A percentile compares a stretch with the other conserved stretches of the same genome.
phyloP scores from a whole-genome alignment of 1,284 basidiomycete genomes.

The Pseudomicrostroma phylloplanum region DNA sequence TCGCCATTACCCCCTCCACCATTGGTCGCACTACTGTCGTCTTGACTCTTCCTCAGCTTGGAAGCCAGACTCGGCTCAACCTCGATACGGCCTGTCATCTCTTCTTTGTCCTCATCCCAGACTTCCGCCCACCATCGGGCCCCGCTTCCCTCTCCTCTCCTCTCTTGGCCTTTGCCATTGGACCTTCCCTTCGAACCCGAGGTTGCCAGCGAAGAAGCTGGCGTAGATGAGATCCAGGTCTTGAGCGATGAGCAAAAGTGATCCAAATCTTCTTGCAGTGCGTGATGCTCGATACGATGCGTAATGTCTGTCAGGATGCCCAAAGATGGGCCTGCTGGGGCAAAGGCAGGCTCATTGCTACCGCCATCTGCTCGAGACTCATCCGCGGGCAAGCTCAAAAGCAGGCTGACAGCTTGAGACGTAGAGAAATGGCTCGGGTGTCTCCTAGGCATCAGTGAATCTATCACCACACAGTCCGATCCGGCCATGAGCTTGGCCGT shows the following conservation, averaged over 20 bases:
- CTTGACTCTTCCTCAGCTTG: not conserved
- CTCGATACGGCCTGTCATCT: constrained; percentile 10
- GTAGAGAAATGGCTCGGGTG: constrained; percentile 42
- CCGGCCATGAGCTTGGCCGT: constrained; percentile 29
- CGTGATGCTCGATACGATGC: constrained; percentile 36
- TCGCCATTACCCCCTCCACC: not conserved
- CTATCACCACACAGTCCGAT: constrained; percentile 34
- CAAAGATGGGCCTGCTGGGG: constrained; percentile 8
- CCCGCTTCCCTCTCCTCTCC: constrained; percentile 24
- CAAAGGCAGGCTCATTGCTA: not conserved
- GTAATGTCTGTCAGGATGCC: constrained; percentile 43
- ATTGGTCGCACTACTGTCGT: not conserved
- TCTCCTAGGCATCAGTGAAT: constrained; percentile 38
- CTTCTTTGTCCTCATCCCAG: constrained; percentile 34
- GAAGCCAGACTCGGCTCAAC: too few species aligned
- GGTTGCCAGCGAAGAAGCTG: not conserved
- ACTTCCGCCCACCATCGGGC: constrained; percentile 29
- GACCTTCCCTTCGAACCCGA: not conserved
- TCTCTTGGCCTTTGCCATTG: not conserved
- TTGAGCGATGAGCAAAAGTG: not conserved
- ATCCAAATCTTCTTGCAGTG: not conserved
- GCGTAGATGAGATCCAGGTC: not conserved
- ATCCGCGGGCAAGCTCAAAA: constrained; percentile 19
- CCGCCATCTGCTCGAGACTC: constrained; percentile 6
- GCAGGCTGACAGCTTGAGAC: constrained; percentile 34